These are phyloP conservation scores for Halophytophthora batemanensis DNA, from an alignment of 352 stramenopile species.

Conservation along the genomic window DNA sequence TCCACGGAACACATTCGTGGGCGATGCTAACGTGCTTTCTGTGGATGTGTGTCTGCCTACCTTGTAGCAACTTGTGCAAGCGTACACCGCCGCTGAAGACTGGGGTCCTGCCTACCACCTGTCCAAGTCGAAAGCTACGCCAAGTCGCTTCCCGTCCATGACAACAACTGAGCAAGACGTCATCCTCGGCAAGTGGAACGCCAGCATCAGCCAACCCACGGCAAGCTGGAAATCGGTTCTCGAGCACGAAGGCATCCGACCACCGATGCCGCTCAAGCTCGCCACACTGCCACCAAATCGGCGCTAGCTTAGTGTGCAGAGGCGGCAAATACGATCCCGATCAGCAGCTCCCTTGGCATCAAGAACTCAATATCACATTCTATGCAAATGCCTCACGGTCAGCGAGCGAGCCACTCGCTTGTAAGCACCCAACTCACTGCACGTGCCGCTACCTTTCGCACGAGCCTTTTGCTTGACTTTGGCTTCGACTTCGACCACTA, in stretches of 20 bases:
- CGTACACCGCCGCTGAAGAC: conserved; percentile 19
- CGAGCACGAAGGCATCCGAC: conserved; percentile 28
- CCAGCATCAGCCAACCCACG: conserved; percentile 22
- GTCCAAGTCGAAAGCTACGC: conserved; percentile 10
- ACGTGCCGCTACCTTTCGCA: too few relatives aligned
- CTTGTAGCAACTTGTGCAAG: conserved; percentile 24
- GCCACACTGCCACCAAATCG: conserved; percentile 1
- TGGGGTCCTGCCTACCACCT: conserved; percentile 26
- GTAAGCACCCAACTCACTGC: too few relatives aligned
- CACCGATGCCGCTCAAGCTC: conserved; percentile 27
- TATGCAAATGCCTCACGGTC: too few relatives aligned
- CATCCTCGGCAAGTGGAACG: conserved; percentile 35
- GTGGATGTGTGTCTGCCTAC: not conserved
- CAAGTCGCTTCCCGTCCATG: conserved; percentile 3
- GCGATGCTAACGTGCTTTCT: too few relatives aligned
- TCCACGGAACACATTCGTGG: not conserved
- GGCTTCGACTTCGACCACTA: too few relatives aligned
- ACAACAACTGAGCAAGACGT: conserved; percentile 4
- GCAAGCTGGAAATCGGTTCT: conserved; percentile 27
- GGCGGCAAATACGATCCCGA: not conserved
- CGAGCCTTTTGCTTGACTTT: too few relatives aligned
- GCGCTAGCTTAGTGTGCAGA: not conserved
- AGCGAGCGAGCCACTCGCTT: too few relatives aligned
- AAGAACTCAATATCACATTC: too few relatives aligned
- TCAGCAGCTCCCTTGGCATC: not conserved